phyloP scores from a whole-genome alignment of 805 yeast genomes.

The Starmerella stigmatis region DNA sequence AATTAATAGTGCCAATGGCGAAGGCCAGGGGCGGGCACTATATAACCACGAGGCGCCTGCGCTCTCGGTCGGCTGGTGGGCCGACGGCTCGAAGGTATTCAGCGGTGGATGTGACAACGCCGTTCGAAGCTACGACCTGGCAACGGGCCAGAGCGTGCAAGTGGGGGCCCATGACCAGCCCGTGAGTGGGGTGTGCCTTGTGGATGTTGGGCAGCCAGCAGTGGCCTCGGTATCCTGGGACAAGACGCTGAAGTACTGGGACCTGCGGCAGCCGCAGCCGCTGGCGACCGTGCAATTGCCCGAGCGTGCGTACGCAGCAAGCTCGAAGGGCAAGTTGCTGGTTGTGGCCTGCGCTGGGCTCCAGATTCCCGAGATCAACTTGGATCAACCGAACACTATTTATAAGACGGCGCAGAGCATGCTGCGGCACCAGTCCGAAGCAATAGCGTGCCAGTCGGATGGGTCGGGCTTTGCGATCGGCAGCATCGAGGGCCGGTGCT shows the following conservation, averaged over 20 bases:
- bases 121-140: slow-evolving; percentile 72
- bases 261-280: slow-evolving; percentile 68
- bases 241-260: slow-evolving; percentile 91
- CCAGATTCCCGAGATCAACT: slow-evolving; percentile 63
- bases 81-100: slow-evolving; percentile 77
- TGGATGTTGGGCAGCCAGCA: slow-evolving; percentile 62
- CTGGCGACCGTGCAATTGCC: slow-evolving; percentile 73
- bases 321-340: slow-evolving; percentile 62
- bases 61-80: slow-evolving; percentile 67
- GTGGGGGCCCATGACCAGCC: slow-evolving; percentile 80
- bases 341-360: slow-evolving; percentile 94
- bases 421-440: slow-evolving; percentile 78
- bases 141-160: slow-evolving; percentile 69
- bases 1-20: slow-evolving; percentile 53
- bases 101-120: slow-evolving; percentile 88
- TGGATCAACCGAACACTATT: slow-evolving; percentile 66
- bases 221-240: slow-evolving; percentile 96
- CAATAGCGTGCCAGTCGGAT: slow-evolving; percentile 73
- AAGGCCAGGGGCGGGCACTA: slow-evolving; percentile 77
- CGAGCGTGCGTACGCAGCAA: slow-evolving; percentile 87
- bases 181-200: slow-evolving; percentile 62
- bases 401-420: slow-evolving; percentile 68
- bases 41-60: slow-evolving; percentile 88
- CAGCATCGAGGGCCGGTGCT: slow-evolving; percentile 90
- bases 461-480: slow-evolving; percentile 92